Evolutionary conservation across 495 filamentous ascomycete species (phyloP).

Genomic region (Amorphotheca resinae): DNA sequence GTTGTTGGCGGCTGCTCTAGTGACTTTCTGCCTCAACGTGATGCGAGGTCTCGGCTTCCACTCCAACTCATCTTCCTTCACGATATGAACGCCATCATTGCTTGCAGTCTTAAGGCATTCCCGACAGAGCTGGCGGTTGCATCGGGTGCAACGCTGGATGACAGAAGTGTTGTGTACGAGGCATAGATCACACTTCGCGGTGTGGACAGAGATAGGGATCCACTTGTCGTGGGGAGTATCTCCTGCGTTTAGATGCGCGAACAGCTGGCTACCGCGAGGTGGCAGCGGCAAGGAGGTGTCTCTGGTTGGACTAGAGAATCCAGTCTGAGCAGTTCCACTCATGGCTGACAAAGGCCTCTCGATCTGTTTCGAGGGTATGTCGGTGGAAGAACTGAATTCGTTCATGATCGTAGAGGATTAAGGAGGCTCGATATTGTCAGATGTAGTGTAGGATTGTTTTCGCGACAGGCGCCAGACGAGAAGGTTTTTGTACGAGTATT

Average conservation of each 20-base stretch:
- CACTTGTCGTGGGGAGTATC: neutral
- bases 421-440: too few species aligned
- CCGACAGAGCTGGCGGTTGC: neutral
- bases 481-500: too few species aligned
- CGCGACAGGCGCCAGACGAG: too few species aligned
- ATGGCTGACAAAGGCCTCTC: too few species aligned
- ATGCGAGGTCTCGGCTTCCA: neutral
- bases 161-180: neutral
- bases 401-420: too few species aligned
- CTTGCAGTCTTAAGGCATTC: neutral
- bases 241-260: neutral
- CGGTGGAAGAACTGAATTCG: too few species aligned
- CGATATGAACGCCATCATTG: neutral
- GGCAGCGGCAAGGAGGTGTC: neutral
- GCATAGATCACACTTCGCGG: constrained; percentile 2
- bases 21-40: too few species aligned
- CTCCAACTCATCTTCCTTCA: neutral
- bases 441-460: too few species aligned
- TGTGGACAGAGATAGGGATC: neutral
- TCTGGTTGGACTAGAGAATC: too few species aligned
- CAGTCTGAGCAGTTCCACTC: too few species aligned
- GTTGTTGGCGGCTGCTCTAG: too few species aligned
- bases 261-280: neutral
- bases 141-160: neutral
- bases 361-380: too few species aligned